A percentile compares a stretch with the other conserved stretches of the same genome.
Evolutionary conservation across 225 moss, liverwort and hornwort species (phyloP).

Genomic region (Straminergon stramineum): DNA sequence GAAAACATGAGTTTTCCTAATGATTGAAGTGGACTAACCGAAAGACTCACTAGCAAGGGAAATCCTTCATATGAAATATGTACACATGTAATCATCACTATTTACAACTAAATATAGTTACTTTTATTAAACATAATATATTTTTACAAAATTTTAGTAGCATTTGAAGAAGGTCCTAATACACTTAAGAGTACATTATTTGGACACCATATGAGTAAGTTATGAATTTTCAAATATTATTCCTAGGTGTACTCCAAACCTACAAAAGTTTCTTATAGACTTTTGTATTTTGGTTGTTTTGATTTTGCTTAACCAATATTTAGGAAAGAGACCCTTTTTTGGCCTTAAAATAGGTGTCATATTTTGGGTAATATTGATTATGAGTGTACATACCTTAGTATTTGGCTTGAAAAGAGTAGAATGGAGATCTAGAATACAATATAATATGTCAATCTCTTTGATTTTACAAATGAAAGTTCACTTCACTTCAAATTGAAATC

Average conservation of each 20-base stretch:
- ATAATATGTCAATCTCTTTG: rapidly evolving
- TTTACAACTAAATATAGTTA: background rate
- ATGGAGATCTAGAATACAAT: rapidly evolving
- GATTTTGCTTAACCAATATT: background rate
- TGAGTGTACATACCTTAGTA: rapidly evolving
- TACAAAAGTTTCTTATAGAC: background rate
- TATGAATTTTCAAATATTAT: background rate
- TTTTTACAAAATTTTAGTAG: background rate
- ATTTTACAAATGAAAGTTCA: background rate
- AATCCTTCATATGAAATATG: background rate
- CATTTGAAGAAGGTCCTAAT: background rate
- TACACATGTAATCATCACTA: background rate
- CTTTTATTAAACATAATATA: background rate
- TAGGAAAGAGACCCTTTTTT: rapidly evolving
- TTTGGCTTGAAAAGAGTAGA: rapidly evolving
- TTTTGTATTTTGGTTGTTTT: background rate
- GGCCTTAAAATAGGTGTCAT: rapidly evolving
- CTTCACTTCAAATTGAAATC: background rate
- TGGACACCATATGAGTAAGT: background rate
- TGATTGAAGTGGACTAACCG: background rate
- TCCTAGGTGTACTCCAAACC: rapidly evolving
- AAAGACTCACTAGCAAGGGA: background rate
- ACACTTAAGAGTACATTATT: background rate
- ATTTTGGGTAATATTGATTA: background rate
- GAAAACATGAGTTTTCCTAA: too few species aligned